phyloP scores from a whole-genome alignment of 2,329 filamentous ascomycete species.

The Monilinia polystroma region DNA sequence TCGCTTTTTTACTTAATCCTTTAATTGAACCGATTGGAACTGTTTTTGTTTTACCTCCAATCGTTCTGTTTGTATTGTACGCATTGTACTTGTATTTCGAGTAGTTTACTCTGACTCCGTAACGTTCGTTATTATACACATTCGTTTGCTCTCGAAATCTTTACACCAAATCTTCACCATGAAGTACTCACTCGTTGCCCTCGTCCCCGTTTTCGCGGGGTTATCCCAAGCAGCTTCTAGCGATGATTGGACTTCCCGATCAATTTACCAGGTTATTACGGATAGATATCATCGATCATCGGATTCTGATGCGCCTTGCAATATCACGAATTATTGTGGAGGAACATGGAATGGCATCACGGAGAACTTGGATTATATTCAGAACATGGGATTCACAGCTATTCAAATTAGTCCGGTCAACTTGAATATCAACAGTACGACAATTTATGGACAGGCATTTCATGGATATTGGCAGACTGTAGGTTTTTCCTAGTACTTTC shows the following conservation, averaged over 20 bases:
- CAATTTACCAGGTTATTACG: conserved; percentile 22
- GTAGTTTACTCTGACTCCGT: conserved; percentile 9
- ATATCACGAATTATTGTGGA: conserved; percentile 47
- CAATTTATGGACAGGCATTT: conserved; percentile 21
- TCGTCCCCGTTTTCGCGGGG: conserved; percentile 9
- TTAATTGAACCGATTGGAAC: background rate
- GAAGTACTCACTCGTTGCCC: conserved; percentile 17
- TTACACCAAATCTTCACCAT: conserved; percentile 3
- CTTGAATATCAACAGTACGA: conserved; percentile 41
- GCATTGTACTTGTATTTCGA: background rate
- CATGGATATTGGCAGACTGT: conserved; percentile 24
- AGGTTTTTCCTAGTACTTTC: background rate
- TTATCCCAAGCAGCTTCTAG: conserved; percentile 17
- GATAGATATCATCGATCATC: conserved; percentile 47
- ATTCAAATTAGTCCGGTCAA: conserved; percentile 49
- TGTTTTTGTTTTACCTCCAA: background rate
- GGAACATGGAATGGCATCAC: conserved; percentile 46
- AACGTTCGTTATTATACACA: conserved; percentile 5
- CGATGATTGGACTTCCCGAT: conserved; percentile 19
- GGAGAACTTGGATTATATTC: conserved; percentile 46
- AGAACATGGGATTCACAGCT: conserved; percentile 29
- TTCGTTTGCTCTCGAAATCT: conserved; percentile 3
- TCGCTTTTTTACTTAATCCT: background rate
- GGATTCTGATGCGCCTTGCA: conserved; percentile 31
- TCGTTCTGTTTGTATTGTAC: conserved; percentile 8